These are phyloP conservation scores for Asterella californica DNA, from an alignment of 225 moss, liverwort and hornwort genomes.

Conservation along the genomic window DNA sequence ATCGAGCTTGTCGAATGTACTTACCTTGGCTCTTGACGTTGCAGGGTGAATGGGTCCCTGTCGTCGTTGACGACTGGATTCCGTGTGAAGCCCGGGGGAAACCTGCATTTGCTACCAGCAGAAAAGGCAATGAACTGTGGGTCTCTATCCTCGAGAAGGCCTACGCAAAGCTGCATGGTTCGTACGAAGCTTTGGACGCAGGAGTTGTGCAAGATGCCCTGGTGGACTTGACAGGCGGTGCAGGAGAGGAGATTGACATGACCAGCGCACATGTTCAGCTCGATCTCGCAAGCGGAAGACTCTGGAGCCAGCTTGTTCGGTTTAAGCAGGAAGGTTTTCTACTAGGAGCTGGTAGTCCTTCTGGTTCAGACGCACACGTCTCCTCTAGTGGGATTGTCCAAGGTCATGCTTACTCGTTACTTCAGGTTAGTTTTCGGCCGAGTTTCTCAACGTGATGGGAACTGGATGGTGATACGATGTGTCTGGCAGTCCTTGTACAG, in stretches of 20 bases:
- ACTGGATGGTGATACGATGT: neutral
- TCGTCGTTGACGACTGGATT: slow-evolving; percentile 98
- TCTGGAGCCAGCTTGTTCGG: slow-evolving; percentile 93
- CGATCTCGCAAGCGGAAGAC: slow-evolving; percentile 89
- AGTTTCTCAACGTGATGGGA: neutral
- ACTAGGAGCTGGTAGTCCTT: slow-evolving; percentile 96
- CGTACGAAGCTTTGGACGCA: slow-evolving; percentile 94
- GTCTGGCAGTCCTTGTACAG: neutral
- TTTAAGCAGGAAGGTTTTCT: slow-evolving; percentile 99
- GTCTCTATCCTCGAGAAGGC: slow-evolving; percentile 98
- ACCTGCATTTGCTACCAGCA: slow-evolving; percentile 94
- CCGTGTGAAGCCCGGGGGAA: slow-evolving; percentile 94
- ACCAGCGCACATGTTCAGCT: slow-evolving; percentile 77
- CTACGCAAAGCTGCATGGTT: slow-evolving; percentile 96
- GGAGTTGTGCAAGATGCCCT: slow-evolving; percentile 98
- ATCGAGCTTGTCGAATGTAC: neutral
- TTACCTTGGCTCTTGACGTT: slow-evolving; percentile 7
- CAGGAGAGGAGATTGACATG: slow-evolving; percentile 96
- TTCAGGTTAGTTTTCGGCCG: slow-evolving; percentile 55
- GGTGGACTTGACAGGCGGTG: slow-evolving; percentile 95
- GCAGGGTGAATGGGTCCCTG: slow-evolving; percentile 99
- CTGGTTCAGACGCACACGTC: slow-evolving; percentile 96
- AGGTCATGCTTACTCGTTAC: slow-evolving; percentile 88
- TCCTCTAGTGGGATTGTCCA: slow-evolving; percentile 98
- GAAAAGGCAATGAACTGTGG: slow-evolving; percentile 92